phyloP scores from a whole-genome alignment of 768 basidiomycete species.

The Mycena polygramma region DNA sequence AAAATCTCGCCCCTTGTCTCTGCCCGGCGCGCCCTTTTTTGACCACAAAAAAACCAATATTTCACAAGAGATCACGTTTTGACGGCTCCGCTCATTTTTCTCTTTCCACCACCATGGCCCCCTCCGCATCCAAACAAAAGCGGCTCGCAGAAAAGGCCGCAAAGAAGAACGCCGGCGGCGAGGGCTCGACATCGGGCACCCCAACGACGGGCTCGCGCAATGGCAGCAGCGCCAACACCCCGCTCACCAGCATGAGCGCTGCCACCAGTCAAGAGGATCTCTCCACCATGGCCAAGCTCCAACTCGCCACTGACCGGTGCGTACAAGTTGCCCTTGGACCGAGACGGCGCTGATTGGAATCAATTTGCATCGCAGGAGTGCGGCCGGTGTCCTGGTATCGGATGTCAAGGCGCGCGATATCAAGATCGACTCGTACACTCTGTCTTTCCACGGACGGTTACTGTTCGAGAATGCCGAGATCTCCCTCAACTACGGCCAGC shows the following conservation, averaged over 20 bases:
- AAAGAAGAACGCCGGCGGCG: slow-evolving; percentile 72
- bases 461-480: slow-evolving; percentile 77
- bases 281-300: slow-evolving; percentile 85
- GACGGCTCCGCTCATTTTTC: slow-evolving; percentile 24
- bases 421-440: slow-evolving; percentile 95
- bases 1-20: too few species aligned
- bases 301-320: slow-evolving; percentile 90
- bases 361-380: slow-evolving; percentile 67
- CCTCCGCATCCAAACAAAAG: slow-evolving; percentile 91
- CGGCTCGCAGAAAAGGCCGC: slow-evolving; percentile 95
- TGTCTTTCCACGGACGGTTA: slow-evolving; percentile 97
- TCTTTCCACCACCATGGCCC: slow-evolving; percentile 64
- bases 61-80: slow-evolving; percentile 20
- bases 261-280: slow-evolving; percentile 85
- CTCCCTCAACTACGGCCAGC: slow-evolving; percentile 88
- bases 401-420: slow-evolving; percentile 95
- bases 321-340: slow-evolving; percentile 31
- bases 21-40: not conserved
- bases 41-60: not conserved
- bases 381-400: slow-evolving; percentile 92
- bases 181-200: slow-evolving; percentile 64
- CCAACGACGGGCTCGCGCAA: slow-evolving; percentile 76
- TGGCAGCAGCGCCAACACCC: slow-evolving; percentile 78
- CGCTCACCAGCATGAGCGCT: slow-evolving; percentile 86
- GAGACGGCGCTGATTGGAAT: slow-evolving; percentile 21